Conservation (phyloP, 495 filamentous ascomycete species). For the Podospora tetraspora region DNA sequence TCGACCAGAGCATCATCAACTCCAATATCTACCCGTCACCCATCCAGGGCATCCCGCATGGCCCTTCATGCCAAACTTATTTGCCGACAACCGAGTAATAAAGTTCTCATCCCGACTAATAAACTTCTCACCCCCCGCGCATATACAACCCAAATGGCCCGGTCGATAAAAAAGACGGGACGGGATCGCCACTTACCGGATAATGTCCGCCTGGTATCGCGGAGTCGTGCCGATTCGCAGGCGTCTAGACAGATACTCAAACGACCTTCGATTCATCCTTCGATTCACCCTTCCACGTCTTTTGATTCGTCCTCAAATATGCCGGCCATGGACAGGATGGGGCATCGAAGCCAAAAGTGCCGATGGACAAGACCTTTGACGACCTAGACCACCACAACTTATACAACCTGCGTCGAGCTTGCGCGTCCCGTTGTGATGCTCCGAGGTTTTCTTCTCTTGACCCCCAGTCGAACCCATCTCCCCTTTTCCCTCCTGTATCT, state of each 20-base stretch:
- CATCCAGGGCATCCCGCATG: neutral
- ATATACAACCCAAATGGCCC: neutral
- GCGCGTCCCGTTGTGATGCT: neutral
- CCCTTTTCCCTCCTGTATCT: neutral
- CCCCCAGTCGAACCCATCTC: neutral
- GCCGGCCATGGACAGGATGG: neutral
- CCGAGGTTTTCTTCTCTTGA: neutral
- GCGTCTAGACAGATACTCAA: neutral
- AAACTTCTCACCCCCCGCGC: neutral
- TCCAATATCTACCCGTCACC: neutral
- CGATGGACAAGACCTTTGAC: neutral
- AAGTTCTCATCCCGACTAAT: neutral
- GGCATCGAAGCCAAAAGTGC: neutral
- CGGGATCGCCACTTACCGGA: neutral
- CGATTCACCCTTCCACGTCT: neutral
- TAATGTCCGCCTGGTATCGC: neutral
- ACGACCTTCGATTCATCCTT: neutral
- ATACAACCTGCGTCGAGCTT: neutral
- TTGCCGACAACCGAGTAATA: neutral
- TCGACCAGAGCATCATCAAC: neutral
- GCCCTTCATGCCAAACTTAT: neutral
- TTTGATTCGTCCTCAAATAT: neutral
- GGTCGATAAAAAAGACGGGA: neutral
- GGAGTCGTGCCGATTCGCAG: neutral
- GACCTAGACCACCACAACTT: neutral